Percentiles rank a stretch among this genome's conserved stretches.
phyloP scores from a whole-genome alignment of 2,329 filamentous ascomycete species.

The Nemania abortiva region DNA sequence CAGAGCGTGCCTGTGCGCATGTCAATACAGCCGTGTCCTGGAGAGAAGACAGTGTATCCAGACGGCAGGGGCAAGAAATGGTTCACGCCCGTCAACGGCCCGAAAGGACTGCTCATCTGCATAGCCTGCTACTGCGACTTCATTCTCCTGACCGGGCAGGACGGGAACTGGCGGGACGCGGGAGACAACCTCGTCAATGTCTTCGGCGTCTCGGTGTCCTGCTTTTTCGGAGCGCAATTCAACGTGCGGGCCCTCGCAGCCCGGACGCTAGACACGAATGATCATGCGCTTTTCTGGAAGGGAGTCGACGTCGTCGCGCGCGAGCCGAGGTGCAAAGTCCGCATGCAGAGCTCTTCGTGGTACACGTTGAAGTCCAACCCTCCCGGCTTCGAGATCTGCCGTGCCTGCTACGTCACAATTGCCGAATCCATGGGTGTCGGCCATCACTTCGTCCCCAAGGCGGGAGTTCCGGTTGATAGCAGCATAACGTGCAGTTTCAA shows the following conservation, averaged over 20 bases:
- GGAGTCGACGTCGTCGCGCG: slow-evolving; percentile 17
- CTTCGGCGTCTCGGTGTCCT: slow-evolving; percentile 31
- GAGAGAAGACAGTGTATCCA: slow-evolving; percentile 24
- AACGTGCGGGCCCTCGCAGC: slow-evolving; percentile 24
- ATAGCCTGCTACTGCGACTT: slow-evolving; percentile 33
- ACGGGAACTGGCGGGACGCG: slow-evolving; percentile 22
- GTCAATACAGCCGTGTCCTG: slow-evolving; percentile 21
- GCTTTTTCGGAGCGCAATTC: slow-evolving; percentile 25
- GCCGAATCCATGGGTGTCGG: slow-evolving; percentile 29
- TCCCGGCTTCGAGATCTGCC: slow-evolving; percentile 30
- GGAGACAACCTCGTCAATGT: slow-evolving; percentile 12
- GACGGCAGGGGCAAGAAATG: slow-evolving; percentile 13
- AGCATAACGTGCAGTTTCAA: slow-evolving; percentile 33
- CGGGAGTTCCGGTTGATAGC: neutral
- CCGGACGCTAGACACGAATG: slow-evolving; percentile 20
- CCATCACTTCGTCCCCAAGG: slow-evolving; percentile 27
- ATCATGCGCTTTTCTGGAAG: slow-evolving; percentile 26
- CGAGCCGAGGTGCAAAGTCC: slow-evolving; percentile 20
- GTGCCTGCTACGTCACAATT: slow-evolving; percentile 23
- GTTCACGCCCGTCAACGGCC: slow-evolving; percentile 29
- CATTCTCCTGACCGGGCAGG: slow-evolving; percentile 23
- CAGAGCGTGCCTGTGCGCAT: slow-evolving; percentile 8
- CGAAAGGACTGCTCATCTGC: slow-evolving; percentile 33
- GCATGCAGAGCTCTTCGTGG: slow-evolving; percentile 25
- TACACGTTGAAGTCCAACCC: slow-evolving; percentile 30